These are phyloP conservation scores for Pilobolus umbonatus DNA, from an alignment of 192 early-diverging fungal genomes.

Conservation along the genomic window DNA sequence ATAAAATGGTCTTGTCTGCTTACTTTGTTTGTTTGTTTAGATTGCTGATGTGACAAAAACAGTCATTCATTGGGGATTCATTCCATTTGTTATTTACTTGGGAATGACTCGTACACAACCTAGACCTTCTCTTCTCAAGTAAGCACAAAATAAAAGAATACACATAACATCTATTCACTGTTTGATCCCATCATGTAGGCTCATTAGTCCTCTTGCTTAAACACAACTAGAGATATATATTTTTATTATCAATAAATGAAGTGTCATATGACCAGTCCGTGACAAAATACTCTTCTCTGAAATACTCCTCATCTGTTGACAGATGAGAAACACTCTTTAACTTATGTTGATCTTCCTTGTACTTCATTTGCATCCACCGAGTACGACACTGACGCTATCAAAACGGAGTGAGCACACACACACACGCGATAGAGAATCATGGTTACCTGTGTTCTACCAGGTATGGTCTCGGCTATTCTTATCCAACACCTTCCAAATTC, in stretches of 20 bases:
- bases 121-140: constrained; percentile 34
- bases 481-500: constrained; percentile 49
- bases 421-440: background rate
- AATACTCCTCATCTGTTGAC: too few relatives aligned
- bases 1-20: background rate
- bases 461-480: constrained; percentile 51
- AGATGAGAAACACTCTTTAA: too few relatives aligned
- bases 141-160: background rate
- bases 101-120: constrained; percentile 40
- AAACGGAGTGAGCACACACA: constrained; percentile 10
- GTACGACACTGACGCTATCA: constrained; percentile 51
- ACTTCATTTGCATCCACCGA: constrained; percentile 53
- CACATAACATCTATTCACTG: background rate
- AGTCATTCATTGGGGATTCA: constrained; percentile 57
- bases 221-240: background rate
- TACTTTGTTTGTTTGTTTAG: constrained; percentile 7
- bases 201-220: constrained; percentile 31
- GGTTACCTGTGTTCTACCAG: constrained; percentile 49
- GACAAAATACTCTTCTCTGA: too few relatives aligned
- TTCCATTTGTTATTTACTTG: constrained; percentile 57
- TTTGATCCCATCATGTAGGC: constrained; percentile 7
- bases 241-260: too few relatives aligned
- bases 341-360: constrained; percentile 35
- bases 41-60: constrained; percentile 48
- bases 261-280: too few relatives aligned